phyloP scores from a whole-genome alignment of 495 filamentous ascomycete species.

The Xylaria nigripes region DNA sequence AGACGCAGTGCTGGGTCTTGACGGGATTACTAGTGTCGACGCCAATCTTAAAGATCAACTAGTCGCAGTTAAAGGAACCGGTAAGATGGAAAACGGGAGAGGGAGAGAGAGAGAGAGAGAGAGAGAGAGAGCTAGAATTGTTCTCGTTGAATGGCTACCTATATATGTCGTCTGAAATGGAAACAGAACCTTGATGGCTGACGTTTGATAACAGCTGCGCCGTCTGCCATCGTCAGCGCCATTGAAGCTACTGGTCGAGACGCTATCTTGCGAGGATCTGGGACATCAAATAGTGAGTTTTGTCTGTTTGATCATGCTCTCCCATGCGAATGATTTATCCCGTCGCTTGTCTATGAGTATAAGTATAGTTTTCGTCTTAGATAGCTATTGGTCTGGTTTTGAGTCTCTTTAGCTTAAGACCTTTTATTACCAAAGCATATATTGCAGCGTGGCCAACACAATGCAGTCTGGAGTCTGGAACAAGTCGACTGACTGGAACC shows the following conservation, averaged over 20 bases:
- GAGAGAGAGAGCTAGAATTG: neutral
- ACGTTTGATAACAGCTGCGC: constrained; percentile 49
- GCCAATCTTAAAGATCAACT: constrained; percentile 58
- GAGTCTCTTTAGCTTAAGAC: neutral
- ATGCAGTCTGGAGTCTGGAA: neutral
- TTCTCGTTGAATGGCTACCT: neutral
- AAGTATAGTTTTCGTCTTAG: neutral
- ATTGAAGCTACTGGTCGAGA: constrained; percentile 87
- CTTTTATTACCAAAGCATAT: no score
- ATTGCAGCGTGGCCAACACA: neutral
- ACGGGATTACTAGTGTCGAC: constrained; percentile 61
- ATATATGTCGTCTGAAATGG: constrained; percentile 4
- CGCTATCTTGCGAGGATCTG: constrained; percentile 88
- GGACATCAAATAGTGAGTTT: constrained; percentile 68
- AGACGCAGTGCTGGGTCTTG: constrained; percentile 59
- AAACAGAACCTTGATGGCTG: constrained; percentile 5
- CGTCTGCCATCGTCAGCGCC: constrained; percentile 77
- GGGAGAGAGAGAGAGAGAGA: neutral
- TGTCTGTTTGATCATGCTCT: constrained; percentile 1
- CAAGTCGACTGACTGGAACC: constrained; percentile 14
- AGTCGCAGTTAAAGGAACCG: constrained; percentile 61
- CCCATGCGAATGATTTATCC: neutral
- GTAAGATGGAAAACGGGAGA: constrained; percentile 26
- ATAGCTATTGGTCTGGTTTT: constrained; percentile 5
- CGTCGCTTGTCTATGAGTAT: constrained; percentile 2